Evolutionary conservation across 148 eudicot species (phyloP).

Genomic region (Dysphania ambrosioides): DNA sequence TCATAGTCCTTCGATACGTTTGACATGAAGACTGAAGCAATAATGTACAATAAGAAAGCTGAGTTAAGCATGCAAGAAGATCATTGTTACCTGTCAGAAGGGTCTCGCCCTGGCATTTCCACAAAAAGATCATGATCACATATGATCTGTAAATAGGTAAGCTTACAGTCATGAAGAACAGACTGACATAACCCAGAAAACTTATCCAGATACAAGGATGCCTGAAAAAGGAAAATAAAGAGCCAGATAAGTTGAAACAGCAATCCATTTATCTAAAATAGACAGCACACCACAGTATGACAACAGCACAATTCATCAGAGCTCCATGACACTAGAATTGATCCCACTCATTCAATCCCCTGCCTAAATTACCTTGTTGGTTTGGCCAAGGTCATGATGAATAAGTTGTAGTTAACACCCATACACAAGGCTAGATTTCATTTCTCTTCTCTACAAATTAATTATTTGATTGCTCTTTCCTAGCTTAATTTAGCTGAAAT

Average conservation of each 20-base stretch:
- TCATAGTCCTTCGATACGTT: neutral
- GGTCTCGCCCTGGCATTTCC: conserved; percentile 99
- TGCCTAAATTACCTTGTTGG: neutral
- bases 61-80: neutral
- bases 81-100: conserved; percentile 80
- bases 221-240: conserved; percentile 41
- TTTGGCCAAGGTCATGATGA: neutral
- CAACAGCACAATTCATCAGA: neutral
- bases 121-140: conserved; percentile 99
- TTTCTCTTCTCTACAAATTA: neutral
- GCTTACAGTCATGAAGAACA: conserved; percentile 97
- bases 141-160: conserved; percentile 90
- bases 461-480: neutral
- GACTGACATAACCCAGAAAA: conserved; percentile 95
- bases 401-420: neutral
- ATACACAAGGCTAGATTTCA: neutral
- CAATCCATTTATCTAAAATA: neutral
- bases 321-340: neutral
- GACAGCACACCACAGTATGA: neutral
- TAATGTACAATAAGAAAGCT: conserved; percentile 12
- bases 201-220: conserved; percentile 92
- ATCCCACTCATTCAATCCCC: no score
- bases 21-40: neutral
- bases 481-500: neutral
- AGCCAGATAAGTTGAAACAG: conserved; percentile 13